Evolutionary conservation across 352 stramenopile species (phyloP).

Genomic region (Globisporangium mamillatum): DNA sequence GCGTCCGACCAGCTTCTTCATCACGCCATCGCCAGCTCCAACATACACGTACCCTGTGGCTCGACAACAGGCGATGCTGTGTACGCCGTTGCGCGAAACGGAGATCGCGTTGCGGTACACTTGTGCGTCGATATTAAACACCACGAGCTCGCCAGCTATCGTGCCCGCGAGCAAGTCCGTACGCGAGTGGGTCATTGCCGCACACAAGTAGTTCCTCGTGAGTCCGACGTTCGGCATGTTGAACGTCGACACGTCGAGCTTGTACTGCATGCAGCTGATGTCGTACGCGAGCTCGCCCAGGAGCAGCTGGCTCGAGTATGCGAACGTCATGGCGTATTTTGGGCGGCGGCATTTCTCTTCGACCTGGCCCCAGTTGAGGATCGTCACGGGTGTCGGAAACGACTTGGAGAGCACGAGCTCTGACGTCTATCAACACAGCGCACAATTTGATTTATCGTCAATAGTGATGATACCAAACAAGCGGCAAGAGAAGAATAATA

Average conservation of each 20-base stretch:
- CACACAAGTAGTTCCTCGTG: conserved; percentile 65
- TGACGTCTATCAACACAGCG: conserved; percentile 42
- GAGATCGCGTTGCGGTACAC: conserved; percentile 65
- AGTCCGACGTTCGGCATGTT: conserved; percentile 73
- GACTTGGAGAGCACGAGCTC: conserved; percentile 66
- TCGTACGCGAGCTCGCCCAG: conserved; percentile 66
- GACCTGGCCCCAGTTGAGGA: conserved; percentile 66
- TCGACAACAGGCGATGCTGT: conserved; percentile 66
- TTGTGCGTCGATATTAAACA: conserved; percentile 74
- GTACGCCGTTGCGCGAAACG: conserved; percentile 68
- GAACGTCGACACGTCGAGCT: conserved; percentile 61
- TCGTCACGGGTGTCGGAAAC: conserved; percentile 59
- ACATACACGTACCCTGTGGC: conserved; percentile 72
- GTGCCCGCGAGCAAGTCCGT: conserved; percentile 63
- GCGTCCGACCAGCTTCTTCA: conserved; percentile 80
- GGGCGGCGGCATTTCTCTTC: conserved; percentile 66
- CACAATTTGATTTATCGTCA: not conserved
- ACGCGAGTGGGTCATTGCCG: conserved; percentile 49
- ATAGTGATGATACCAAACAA: conserved; percentile 1
- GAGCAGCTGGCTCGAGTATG: conserved; percentile 64
- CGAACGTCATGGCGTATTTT: conserved; percentile 68
- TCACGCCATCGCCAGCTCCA: conserved; percentile 79
- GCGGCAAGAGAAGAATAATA: not conserved
- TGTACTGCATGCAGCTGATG: conserved; percentile 77
- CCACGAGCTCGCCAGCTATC: conserved; percentile 77